Evolutionary conservation across 2,329 filamentous ascomycete species (phyloP).

Genomic region (Drechmeria coniospora): DNA sequence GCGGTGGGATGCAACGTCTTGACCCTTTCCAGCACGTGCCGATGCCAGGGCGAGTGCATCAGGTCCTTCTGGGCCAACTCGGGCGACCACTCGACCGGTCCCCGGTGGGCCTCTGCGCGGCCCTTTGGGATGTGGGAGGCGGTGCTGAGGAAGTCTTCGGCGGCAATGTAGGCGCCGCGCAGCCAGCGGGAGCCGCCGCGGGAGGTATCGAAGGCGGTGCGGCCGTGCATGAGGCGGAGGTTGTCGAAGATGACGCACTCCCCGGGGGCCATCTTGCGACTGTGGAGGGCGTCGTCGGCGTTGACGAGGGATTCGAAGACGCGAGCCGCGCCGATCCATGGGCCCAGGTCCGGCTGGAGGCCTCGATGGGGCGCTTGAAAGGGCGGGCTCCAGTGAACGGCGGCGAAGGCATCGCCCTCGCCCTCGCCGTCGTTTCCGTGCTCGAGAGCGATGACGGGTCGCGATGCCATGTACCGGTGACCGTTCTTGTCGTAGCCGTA

Average conservation of each 20-base stretch:
- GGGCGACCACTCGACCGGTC: conserved; percentile 10
- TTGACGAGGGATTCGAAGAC: conserved; percentile 47
- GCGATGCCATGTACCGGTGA: conserved; percentile 43
- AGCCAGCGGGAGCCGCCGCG: conserved; percentile 59
- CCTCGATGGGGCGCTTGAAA: conserved; percentile 48
- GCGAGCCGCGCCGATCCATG: conserved; percentile 33
- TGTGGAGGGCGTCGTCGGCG: conserved; percentile 40
- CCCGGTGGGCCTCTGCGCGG: conserved; percentile 11
- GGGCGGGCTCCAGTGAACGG: conserved; percentile 54
- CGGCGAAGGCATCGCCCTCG: conserved; percentile 7
- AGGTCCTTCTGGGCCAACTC: conserved; percentile 10
- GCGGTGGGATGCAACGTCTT: conserved; percentile 7
- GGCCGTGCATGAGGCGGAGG: conserved; percentile 66
- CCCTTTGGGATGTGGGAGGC: conserved; percentile 15
- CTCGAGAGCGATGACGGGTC: conserved; percentile 39
- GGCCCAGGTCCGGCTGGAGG: conserved; percentile 8
- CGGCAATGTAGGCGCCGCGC: conserved; percentile 68
- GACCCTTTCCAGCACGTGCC: conserved; percentile 10
- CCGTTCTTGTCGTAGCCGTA: conserved; percentile 58
- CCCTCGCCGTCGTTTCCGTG: conserved; percentile 6
- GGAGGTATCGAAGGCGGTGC: conserved; percentile 53
- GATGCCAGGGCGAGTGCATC: conserved; percentile 12
- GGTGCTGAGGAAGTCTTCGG: conserved; percentile 26
- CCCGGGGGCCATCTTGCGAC: conserved; percentile 61
- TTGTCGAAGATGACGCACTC: conserved; percentile 95